These are phyloP conservation scores for Colletotrichum ledebouriae DNA, from an alignment of 2,329 filamentous ascomycete genomes.

Conservation along the genomic window DNA sequence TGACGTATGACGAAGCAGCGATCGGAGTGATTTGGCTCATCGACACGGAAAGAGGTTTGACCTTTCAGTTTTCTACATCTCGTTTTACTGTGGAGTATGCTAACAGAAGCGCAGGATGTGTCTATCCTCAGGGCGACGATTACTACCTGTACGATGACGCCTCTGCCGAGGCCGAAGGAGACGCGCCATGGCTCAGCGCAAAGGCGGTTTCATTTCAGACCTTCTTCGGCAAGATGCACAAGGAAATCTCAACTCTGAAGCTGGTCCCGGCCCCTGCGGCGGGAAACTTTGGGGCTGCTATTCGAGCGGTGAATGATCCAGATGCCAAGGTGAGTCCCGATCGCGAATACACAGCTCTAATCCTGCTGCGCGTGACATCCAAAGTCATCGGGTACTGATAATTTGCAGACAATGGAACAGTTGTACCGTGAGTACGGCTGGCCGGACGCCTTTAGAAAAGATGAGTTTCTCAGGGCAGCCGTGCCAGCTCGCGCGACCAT, in stretches of 20 bases:
- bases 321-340: constrained; percentile 25
- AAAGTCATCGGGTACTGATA: constrained; percentile 3
- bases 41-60: constrained; percentile 28
- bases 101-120: constrained; percentile 19
- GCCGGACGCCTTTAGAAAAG: constrained; percentile 18
- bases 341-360: neutral
- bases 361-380: neutral
- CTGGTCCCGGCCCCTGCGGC: constrained; percentile 23
- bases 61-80: neutral
- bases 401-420: constrained; percentile 7
- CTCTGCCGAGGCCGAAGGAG: neutral
- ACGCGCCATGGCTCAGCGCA: constrained; percentile 22
- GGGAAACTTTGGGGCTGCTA: constrained; percentile 24
- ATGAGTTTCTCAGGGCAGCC: constrained; percentile 28
- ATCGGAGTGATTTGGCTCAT: constrained; percentile 24
- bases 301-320: neutral
- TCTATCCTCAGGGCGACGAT: constrained; percentile 23
- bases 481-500: constrained; percentile 10
- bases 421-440: constrained; percentile 28
- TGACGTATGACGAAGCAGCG: constrained; percentile 23
- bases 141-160: constrained; percentile 9
- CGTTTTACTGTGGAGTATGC: neutral
- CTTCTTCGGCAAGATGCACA: constrained; percentile 19
- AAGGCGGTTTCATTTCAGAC: constrained; percentile 18
- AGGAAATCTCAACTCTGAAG: constrained; percentile 19